phyloP scores from a whole-genome alignment of 768 basidiomycete genomes.

The Termitomyces sp. region DNA sequence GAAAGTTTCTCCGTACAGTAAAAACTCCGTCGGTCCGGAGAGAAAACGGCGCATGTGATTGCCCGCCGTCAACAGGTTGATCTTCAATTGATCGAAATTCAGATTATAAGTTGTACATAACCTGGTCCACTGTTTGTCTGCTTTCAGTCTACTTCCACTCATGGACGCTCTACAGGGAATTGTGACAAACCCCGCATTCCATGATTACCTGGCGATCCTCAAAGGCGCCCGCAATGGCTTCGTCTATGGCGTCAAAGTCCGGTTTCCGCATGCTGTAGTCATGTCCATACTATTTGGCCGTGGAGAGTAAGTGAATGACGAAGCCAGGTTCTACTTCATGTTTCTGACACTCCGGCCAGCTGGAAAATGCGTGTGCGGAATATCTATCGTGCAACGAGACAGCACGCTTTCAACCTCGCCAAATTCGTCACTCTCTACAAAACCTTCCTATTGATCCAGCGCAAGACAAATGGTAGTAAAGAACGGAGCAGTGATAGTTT shows the following conservation, averaged over 20 bases:
- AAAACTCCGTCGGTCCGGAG: neutral
- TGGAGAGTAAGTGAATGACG: conserved; percentile 64
- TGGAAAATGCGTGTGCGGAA: conserved; percentile 61
- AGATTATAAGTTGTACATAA: neutral
- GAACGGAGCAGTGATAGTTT: conserved; percentile 81
- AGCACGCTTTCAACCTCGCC: conserved; percentile 88
- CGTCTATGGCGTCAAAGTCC: conserved; percentile 85
- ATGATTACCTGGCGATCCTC: conserved; percentile 87
- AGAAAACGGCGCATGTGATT: conserved; percentile 16
- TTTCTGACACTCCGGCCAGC: conserved; percentile 32
- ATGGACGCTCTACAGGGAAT: conserved; percentile 37
- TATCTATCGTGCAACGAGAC: conserved; percentile 82
- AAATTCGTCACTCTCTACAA: conserved; percentile 97
- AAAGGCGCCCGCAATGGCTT: conserved; percentile 93
- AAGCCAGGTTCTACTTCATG: conserved; percentile 3
- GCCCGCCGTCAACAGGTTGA: neutral
- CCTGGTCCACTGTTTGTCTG: conserved; percentile 1
- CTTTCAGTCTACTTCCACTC: conserved; percentile 1
- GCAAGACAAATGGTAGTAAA: conserved; percentile 76
- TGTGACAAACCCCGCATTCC: conserved; percentile 67
- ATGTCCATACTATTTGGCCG: conserved; percentile 94
- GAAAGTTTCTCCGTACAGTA: no score
- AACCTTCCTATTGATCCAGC: conserved; percentile 75
- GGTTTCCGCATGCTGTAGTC: conserved; percentile 94
- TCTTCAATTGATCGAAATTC: neutral